Base-by-base conservation (phyloP, 2,329 filamentous ascomycete genomes). In the Tolypocladium sp. region DNA sequence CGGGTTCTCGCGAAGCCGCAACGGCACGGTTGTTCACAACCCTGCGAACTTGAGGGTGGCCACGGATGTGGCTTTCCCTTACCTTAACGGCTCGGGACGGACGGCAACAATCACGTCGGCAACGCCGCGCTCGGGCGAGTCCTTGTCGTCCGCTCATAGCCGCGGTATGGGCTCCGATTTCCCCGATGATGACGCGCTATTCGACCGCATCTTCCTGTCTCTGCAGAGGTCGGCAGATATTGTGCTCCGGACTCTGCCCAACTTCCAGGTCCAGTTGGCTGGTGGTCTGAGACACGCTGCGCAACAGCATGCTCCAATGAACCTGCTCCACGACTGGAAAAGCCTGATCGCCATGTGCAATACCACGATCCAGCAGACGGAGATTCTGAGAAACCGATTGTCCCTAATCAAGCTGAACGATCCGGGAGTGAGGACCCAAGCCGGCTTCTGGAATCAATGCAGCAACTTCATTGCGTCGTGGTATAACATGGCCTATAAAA, bases 391-490 rank as follows among this genome's bases (percentile, higher is more conserved):
- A 67, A 79, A 79, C 44, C 83, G 88, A n/a, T 76, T 97, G 13
- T 90, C 87, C 4, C 81, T 82, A 54, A 90, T 96, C 77, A 92
- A 92, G 70, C 78, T 96, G 13, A 94, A 93, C 70, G 92, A 96
- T 66, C 89, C 90, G 9, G 87, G 85, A 13, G 82, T 90, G 56
- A 82, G 91, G 58, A 85, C 80, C 2, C 84, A 87, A 66, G 70
- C 77, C 3, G 74, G 76, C 20, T 88, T 87, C 70, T 87, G 85
- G 83, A 78, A 84, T 64, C 78, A 92, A 57, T 94, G 90, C 76
- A 91, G 88, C 73, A 82, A 80, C 65, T 91, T 91, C 64, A 82
- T 90, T 63, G 82, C 82, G 65, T 81, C 88, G 9, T 92, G 88
- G 84, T 80, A 82, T 57, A 83, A 88, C 62, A 80, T 91, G 58